phyloP scores from a whole-genome alignment of 1,284 basidiomycete species.

The Malassezia sympodialis region DNA sequence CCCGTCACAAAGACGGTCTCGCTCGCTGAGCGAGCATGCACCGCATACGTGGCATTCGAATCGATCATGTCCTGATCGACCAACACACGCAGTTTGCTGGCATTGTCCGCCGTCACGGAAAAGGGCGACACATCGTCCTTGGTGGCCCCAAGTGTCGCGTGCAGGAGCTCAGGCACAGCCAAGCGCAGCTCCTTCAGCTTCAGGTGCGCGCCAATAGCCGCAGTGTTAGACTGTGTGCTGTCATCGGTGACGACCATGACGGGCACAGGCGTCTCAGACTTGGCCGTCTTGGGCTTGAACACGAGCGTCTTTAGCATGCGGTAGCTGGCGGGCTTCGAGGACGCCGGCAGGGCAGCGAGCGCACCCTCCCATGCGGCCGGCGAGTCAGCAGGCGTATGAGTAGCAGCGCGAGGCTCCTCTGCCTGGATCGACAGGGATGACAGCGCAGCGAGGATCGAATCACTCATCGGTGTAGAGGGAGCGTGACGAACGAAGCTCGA shows the following conservation, averaged over 20 bases:
- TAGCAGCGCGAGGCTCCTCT: background rate
- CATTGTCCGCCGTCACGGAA: constrained; percentile 32
- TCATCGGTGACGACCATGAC: constrained; percentile 78
- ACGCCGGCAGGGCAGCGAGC: constrained; percentile 4
- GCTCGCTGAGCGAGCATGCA: constrained; percentile 36
- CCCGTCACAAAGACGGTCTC: constrained; percentile 42
- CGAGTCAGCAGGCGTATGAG: constrained; percentile 6
- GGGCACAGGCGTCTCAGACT: constrained; percentile 70
- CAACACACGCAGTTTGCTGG: constrained; percentile 28
- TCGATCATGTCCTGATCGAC: constrained; percentile 34
- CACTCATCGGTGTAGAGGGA: constrained; percentile 11
- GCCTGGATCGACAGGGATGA: constrained; percentile 12
- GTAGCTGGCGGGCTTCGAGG: constrained; percentile 1
- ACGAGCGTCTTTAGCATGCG: constrained; percentile 60
- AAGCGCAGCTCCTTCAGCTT: constrained; percentile 79
- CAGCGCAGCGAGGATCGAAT: constrained; percentile 14
- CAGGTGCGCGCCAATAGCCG: constrained; percentile 68
- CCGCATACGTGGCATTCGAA: constrained; percentile 29
- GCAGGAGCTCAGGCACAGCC: constrained; percentile 75
- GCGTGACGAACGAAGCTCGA: background rate
- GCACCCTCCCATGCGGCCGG: constrained; percentile 7
- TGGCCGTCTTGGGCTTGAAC: constrained; percentile 83
- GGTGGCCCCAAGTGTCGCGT: constrained; percentile 70
- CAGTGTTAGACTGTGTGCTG: constrained; percentile 60
- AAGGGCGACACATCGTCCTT: constrained; percentile 60